These are phyloP conservation scores for Diaporthe sp. DNA, from an alignment of 2,329 filamentous ascomycete species.

Conservation along the genomic window DNA sequence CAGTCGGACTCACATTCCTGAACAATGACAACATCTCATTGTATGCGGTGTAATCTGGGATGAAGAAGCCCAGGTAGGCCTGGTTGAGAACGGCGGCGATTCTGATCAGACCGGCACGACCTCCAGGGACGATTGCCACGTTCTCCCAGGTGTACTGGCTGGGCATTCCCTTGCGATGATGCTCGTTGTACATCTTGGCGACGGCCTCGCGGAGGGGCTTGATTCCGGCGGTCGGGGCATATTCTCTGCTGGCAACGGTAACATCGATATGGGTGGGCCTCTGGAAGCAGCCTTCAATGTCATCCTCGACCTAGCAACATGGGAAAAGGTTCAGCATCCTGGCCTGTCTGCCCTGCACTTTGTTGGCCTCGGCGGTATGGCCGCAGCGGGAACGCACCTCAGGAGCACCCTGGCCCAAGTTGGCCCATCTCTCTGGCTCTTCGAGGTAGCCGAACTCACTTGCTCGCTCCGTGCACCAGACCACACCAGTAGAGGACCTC, in stretches of 20 bases:
- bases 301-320: constrained; percentile 75
- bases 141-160: constrained; percentile 98
- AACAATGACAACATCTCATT: constrained; percentile 97
- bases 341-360: not conserved
- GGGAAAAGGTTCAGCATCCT: not conserved
- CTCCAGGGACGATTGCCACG: constrained; percentile 94
- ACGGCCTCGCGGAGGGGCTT: constrained; percentile 90
- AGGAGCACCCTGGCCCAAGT: constrained; percentile 72
- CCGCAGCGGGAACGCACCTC: constrained; percentile 31
- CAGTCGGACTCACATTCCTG: constrained; percentile 74
- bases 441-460: constrained; percentile 90
- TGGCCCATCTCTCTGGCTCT: constrained; percentile 86
- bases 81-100: constrained; percentile 95
- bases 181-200: constrained; percentile 90
- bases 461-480: constrained; percentile 91
- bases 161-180: constrained; percentile 87
- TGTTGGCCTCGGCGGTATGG: not conserved
- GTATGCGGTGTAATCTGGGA: constrained; percentile 95
- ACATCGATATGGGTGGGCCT: constrained; percentile 84
- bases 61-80: constrained; percentile 92
- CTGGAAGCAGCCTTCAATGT: constrained; percentile 89
- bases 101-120: constrained; percentile 90
- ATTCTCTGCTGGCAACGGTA: constrained; percentile 83
- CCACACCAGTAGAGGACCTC: constrained; percentile 90
- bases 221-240: constrained; percentile 94